A percentile compares a stretch with the other conserved stretches of the same genome.
Evolutionary conservation across 345 rosid genomes (phyloP).

Genomic region (Rhizophora apiculata): DNA sequence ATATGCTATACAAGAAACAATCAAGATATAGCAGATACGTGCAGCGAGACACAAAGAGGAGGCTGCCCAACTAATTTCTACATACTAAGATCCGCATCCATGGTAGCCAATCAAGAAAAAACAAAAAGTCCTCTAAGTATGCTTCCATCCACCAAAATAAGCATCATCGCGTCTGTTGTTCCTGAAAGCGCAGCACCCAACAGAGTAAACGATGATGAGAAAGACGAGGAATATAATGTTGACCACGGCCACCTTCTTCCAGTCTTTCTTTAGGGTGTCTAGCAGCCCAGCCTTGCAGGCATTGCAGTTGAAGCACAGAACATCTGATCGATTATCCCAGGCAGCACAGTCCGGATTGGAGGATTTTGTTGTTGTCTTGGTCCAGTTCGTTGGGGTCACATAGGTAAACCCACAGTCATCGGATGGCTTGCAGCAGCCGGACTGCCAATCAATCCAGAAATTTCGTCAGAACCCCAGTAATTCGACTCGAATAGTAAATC

Average conservation of each 20-base stretch:
- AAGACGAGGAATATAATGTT: conserved; percentile 66
- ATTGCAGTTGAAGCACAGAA: conserved; percentile 68
- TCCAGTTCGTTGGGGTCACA: conserved; percentile 62
- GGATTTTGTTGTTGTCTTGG: conserved; percentile 1
- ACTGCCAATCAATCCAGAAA: conserved; percentile 35
- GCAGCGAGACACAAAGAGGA: not conserved
- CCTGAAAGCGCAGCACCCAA: conserved; percentile 83
- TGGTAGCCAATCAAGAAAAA: too few relatives aligned
- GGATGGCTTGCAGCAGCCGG: conserved; percentile 94
- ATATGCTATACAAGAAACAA: conserved; percentile 14
- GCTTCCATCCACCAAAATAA: conserved; percentile 22
- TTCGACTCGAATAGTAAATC: too few relatives aligned
- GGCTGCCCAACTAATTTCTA: not conserved
- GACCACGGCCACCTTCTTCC: conserved; percentile 71
- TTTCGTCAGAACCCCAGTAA: conserved; percentile 8
- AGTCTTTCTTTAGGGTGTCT: conserved; percentile 59
- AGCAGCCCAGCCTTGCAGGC: conserved; percentile 90
- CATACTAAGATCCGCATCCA: not conserved
- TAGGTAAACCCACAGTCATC: conserved; percentile 62
- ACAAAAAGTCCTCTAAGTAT: not conserved
- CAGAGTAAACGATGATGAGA: conserved; percentile 62
- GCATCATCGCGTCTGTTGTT: conserved; percentile 62
- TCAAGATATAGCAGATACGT: not conserved
- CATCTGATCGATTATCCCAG: conserved; percentile 40
- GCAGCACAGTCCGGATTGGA: conserved; percentile 53